A percentile compares a stretch with the other conserved stretches of the same genome.
Conservation (phyloP, 73 alveolate genomes). For the Paramecium tetraurelia region DNA sequence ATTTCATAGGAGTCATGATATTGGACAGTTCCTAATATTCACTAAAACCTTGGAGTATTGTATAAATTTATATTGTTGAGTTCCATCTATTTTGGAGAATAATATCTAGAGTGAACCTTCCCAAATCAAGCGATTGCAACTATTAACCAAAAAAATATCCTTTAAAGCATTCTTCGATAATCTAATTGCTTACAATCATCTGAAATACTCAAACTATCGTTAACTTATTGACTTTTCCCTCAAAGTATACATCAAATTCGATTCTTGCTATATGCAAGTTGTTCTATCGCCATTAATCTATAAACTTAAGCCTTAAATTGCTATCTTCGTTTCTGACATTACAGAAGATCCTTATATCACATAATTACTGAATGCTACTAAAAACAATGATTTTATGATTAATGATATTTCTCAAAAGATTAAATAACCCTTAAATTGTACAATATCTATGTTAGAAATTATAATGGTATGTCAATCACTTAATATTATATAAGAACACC, state of each 20-base stretch:
- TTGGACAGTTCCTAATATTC: neutral
- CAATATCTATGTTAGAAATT: conserved; percentile 8
- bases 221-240: neutral
- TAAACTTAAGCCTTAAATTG: neutral
- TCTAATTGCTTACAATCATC: neutral
- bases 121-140: neutral
- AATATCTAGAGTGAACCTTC: neutral
- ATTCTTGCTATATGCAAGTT: neutral
- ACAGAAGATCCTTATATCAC: neutral
- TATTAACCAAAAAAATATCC: neutral
- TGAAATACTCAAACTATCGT: neutral
- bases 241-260: neutral
- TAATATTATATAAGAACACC: neutral
- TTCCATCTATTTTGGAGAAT: neutral
- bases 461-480: neutral
- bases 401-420: conserved; percentile 9
- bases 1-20: neutral
- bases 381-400: neutral
- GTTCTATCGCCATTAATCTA: neutral
- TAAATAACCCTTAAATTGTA: conserved; percentile 22
- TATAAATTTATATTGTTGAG: neutral
- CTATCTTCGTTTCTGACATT: neutral
- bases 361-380: neutral
- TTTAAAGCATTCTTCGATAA: neutral
- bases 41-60: neutral